Evolutionary conservation across 495 filamentous ascomycete species (phyloP).

Genomic region (Aspergillus nanangensis): DNA sequence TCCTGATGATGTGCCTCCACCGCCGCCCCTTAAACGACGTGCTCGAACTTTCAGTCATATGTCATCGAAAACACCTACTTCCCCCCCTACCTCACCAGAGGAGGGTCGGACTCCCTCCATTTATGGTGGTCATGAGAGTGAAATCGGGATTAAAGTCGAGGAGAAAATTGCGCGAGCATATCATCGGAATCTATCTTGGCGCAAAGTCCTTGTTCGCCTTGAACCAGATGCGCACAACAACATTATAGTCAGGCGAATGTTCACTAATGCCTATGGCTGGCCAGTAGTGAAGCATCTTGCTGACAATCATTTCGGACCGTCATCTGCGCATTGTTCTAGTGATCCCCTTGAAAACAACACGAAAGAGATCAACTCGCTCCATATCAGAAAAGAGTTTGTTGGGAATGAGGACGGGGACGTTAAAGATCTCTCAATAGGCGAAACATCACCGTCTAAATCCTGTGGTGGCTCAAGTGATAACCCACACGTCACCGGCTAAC

Average conservation of each 20-base stretch:
- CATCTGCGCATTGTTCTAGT: too few species aligned
- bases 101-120: conserved; percentile 11
- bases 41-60: conserved; percentile 36
- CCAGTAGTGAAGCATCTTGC: conserved; percentile 91
- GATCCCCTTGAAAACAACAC: too few species aligned
- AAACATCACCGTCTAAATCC: too few species aligned
- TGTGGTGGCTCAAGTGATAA: too few species aligned
- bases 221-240: conserved; percentile 99
- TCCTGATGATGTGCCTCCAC: conserved; percentile 86
- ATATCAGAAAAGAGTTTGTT: too few species aligned
- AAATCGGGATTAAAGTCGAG: conserved; percentile 74
- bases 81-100: conserved; percentile 6
- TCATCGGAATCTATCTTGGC: conserved; percentile 84
- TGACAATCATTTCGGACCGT: conserved; percentile 84
- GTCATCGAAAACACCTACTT: conserved; percentile 33
- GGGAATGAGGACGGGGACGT: too few species aligned
- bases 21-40: conserved; percentile 57
- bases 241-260: conserved; percentile 91
- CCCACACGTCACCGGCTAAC: too few species aligned
- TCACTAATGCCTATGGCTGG: conserved; percentile 97
- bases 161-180: conserved; percentile 97
- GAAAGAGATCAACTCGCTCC: too few species aligned
- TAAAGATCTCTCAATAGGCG: too few species aligned
- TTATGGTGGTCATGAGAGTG: conserved; percentile 17
- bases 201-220: conserved; percentile 90